A percentile compares a stretch with the other conserved stretches of the same genome.
Conservation (phyloP, 208 protist species). For the Jaenimonas drosophilae region DNA sequence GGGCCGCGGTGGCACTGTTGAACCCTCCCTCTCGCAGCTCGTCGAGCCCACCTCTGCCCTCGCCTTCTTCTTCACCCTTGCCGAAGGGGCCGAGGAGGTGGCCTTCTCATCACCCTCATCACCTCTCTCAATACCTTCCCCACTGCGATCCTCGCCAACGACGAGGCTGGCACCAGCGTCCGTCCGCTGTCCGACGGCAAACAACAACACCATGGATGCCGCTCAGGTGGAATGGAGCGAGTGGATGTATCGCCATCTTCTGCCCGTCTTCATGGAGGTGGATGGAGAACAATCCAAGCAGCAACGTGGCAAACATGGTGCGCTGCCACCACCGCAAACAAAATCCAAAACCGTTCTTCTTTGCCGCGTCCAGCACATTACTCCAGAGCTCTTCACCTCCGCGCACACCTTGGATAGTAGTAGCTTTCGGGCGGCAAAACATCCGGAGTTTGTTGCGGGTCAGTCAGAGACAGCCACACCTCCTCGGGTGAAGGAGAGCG, state of each 20-base stretch:
- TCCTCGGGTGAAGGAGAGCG: background rate
- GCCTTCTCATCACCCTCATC: background rate
- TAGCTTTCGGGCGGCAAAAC: too few relatives aligned
- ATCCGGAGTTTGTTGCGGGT: too few relatives aligned
- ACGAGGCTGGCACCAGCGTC: background rate
- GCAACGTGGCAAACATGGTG: background rate
- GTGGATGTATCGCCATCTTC: background rate
- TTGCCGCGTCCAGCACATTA: constrained; percentile 9
- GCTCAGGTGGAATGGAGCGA: background rate
- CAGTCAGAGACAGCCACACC: background rate
- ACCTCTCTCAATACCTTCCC: background rate
- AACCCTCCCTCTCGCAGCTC: background rate
- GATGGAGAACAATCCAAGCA: background rate
- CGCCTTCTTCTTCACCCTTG: constrained; percentile 10
- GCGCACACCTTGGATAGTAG: too few relatives aligned
- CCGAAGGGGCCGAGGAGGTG: background rate
- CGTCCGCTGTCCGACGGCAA: background rate
- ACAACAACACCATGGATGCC: background rate
- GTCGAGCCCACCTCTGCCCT: background rate
- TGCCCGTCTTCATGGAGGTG: background rate
- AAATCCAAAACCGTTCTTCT: constrained; percentile 1
- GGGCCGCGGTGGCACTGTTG: background rate
- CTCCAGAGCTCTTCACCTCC: constrained; percentile 2
- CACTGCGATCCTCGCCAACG: too few relatives aligned
- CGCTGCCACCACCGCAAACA: background rate